Percentiles rank a stretch among this genome's conserved stretches.
Conservation (phyloP, 208 protist species). For the Leishmania aethiopica region DNA sequence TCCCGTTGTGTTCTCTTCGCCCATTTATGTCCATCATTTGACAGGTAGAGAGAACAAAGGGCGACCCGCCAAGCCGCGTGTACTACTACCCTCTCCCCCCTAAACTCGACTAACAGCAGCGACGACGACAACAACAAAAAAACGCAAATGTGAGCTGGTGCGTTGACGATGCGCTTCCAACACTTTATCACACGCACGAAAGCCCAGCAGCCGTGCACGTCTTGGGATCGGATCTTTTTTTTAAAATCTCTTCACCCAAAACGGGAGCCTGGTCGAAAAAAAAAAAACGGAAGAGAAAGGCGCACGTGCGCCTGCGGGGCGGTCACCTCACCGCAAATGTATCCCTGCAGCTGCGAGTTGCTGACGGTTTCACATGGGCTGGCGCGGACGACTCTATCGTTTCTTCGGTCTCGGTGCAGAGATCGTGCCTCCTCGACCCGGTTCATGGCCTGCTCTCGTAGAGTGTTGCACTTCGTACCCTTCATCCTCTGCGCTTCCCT, state of each 20-base stretch:
- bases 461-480: background rate
- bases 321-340: background rate
- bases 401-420: background rate
- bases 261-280: background rate
- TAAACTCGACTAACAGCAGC: background rate
- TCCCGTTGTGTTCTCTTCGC: background rate
- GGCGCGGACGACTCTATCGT: background rate
- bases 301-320: background rate
- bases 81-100: background rate
- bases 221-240: background rate
- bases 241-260: background rate
- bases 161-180: background rate
- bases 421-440: background rate
- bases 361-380: background rate
- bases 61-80: background rate
- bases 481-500: background rate
- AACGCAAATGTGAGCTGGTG: background rate
- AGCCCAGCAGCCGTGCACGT: background rate
- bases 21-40: background rate
- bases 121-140: background rate
- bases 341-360: background rate
- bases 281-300: background rate
- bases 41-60: background rate
- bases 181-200: background rate
- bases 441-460: background rate